Evolutionary conservation across 768 basidiomycete genomes (phyloP), one percentile per base, ranked within the genome.

Genomic region (Strobilomyces confusus): DNA sequence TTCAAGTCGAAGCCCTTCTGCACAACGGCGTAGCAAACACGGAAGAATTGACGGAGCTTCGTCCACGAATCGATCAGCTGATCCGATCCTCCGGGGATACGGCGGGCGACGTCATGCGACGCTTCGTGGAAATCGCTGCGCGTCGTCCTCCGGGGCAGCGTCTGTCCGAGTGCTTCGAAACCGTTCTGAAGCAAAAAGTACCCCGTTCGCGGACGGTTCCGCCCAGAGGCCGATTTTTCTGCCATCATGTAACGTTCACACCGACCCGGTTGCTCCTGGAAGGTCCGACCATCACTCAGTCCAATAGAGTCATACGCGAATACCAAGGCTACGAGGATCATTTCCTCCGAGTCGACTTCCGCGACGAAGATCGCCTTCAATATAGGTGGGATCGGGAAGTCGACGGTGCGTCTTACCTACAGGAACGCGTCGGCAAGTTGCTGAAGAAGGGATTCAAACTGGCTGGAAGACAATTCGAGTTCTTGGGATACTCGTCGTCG

Each of bases 291-390:
- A 64, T 82, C 1, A 80, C 81, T 26, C 86, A 92, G 58, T 88
- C 89, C 12, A 95, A 95, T 56, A 80, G 88, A 1, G 80, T 92
- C 49, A 84, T 95, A 55, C 83, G 92, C 1, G 70, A 75, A 49
- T 93, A 84, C 51, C 64, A 70, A 45, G 77, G 76, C 0, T 79
- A 78, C 53, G 75, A 84, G 42, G 80, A 88, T 29, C 73, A 81
- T 61, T 95, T 95, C 64, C 64, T 95, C 30, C 83, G 92, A 8
- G 90, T 93, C 23, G 84, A 89, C 58, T 91, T 94, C 59, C 80
- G 86, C 5, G 92, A 93, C 51, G 92, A 95, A 70, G 87, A 93
- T 60, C 76, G 77, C 30, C 74, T 87, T n/a, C 77, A 81, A 32
- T 87, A 86, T 56, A 78, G 83, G 12, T 89, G 87, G 87, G 80